Base-by-base conservation (phyloP, 139 green algal species). In the Tetraselmis striata region DNA sequence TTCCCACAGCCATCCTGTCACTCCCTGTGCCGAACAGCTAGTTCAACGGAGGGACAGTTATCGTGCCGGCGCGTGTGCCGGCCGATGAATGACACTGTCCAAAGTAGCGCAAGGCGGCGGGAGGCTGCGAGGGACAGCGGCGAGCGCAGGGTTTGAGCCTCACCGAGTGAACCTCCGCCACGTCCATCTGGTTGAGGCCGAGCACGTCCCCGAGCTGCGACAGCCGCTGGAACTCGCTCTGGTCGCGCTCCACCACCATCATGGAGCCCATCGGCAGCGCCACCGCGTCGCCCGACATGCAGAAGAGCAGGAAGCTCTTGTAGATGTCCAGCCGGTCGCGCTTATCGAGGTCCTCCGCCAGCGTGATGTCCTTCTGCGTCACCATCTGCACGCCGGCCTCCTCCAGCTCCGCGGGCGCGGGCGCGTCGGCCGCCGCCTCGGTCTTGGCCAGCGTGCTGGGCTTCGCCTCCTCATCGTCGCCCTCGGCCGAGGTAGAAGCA, bases 311-410 rank as follows among this genome's bases (percentile, higher is more conserved):
- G 91, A 97, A 99, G 81, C 95, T 95, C 83, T 92, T 91, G 91
- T 99, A 99, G 77, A 98, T 92, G 82, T 98, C 94, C 30, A 90
- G 81, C 25, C 92, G 81, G 83, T 96, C 93, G 23, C 85, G 77
- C 28, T 89, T 28, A 22, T 98, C 94, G 59, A 98, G 84, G 75
- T 97, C 93, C 1, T 96, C 88, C 2, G 76, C 85, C 79, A 99
- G 88, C 0, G 87, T 98, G 87, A 99, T 97, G 79, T 98, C 96
- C 88, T 97, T 98, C 91, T 99, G 96, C 31, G 87, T 81, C 82
- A 90, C 80, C 75, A 79, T 83, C 59, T 76, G 81, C 2, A 86
- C 84, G 27, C 84, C 31, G 59, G 88, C 87, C 76, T 87, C 82
- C 29, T 79, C 85, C 76, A 78, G 74, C 82, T 86, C 81, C n/a